Conservation (phyloP, 495 filamentous ascomycete genomes). For the Letharia lupina region DNA sequence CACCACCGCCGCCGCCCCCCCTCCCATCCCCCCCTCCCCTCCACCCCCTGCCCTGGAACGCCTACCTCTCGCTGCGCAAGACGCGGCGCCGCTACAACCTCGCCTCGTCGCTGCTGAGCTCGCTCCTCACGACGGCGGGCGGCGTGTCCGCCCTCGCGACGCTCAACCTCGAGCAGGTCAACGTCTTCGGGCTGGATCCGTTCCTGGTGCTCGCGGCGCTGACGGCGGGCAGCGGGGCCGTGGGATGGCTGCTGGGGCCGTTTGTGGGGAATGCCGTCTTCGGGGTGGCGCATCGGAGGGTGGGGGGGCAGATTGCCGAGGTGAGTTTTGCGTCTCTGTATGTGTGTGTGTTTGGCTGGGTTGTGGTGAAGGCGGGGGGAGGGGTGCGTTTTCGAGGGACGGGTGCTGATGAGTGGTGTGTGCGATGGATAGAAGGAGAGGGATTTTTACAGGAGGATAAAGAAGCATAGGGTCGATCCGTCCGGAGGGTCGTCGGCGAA, state of each 20-base stretch:
- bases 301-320: conserved; percentile 55
- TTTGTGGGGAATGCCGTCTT: conserved; percentile 69
- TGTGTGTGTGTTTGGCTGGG: not conserved
- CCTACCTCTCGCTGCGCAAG: conserved; percentile 83
- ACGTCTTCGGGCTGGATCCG: conserved; percentile 70
- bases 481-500: conserved; percentile 57
- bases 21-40: not conserved
- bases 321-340: conserved; percentile 38
- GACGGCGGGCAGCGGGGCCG: conserved; percentile 59
- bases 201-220: conserved; percentile 72
- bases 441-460: conserved; percentile 82
- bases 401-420: conserved; percentile 15
- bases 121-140: conserved; percentile 45
- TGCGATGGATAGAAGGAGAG: conserved; percentile 63
- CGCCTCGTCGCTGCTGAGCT: conserved; percentile 58
- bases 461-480: conserved; percentile 84
- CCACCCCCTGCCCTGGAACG: conserved; percentile 56
- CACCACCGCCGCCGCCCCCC: not conserved
- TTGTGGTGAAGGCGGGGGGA: not conserved
- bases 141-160: conserved; percentile 57
- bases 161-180: conserved; percentile 58
- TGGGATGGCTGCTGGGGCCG: conserved; percentile 82
- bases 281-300: conserved; percentile 56
- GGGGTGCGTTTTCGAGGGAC: not conserved
- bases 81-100: conserved; percentile 76